These are phyloP conservation scores for Dactylellina leptospora DNA, from an alignment of 2,329 filamentous ascomycete genomes.

Conservation along the genomic window DNA sequence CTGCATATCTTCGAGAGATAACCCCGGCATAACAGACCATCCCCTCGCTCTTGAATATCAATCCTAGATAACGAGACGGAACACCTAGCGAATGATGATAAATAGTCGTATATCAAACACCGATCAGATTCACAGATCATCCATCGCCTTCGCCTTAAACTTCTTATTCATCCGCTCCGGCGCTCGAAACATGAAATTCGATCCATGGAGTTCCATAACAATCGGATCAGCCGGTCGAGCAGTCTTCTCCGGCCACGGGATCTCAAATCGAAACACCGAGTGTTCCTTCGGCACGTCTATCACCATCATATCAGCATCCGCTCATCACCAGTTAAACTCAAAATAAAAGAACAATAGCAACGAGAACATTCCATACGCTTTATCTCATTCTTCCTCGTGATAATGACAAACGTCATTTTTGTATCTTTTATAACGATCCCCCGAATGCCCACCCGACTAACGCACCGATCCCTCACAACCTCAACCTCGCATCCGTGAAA, in stretches of 20 bases:
- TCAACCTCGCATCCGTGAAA: constrained; percentile 86
- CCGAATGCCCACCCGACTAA: constrained; percentile 79
- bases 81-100: too few species aligned
- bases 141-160: constrained; percentile 84
- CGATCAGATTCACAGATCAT: constrained; percentile 75
- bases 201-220: constrained; percentile 84
- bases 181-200: constrained; percentile 83
- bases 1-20: too few species aligned
- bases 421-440: constrained; percentile 91
- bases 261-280: constrained; percentile 79
- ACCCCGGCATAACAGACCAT: too few species aligned
- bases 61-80: too few species aligned
- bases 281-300: constrained; percentile 84
- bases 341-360: too few species aligned
- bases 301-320: background rate
- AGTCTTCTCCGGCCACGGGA: constrained; percentile 63
- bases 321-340: too few species aligned
- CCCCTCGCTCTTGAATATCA: too few species aligned
- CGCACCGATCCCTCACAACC: constrained; percentile 82
- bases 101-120: too few species aligned
- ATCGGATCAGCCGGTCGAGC: constrained; percentile 63
- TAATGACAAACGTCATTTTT: constrained; percentile 83
- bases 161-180: constrained; percentile 89
- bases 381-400: constrained; percentile 74
- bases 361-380: too few species aligned